Conservation (phyloP, 2,329 filamentous ascomycete species). For the Fusarium albosuccineum region DNA sequence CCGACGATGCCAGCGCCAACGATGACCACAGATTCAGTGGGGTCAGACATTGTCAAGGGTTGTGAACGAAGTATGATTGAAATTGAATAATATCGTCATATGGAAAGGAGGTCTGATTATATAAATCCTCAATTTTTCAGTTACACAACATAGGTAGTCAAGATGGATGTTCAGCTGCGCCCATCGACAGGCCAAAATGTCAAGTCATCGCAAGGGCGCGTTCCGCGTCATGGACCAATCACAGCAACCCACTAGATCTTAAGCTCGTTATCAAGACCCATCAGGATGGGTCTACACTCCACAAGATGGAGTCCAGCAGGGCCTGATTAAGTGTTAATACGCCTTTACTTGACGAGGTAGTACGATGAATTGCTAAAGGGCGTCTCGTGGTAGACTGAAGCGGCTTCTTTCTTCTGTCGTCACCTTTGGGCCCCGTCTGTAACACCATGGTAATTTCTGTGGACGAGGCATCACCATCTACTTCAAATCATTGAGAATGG, state of each 20-base stretch:
- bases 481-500: too few species aligned
- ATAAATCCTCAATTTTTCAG: background rate
- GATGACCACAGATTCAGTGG: conserved; percentile 33
- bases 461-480: too few species aligned
- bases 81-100: background rate
- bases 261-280: background rate
- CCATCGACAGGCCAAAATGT: conserved; percentile 1
- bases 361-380: background rate
- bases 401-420: too few species aligned
- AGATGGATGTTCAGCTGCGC: background rate
- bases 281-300: conserved; percentile 5
- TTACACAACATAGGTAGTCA: too few species aligned
- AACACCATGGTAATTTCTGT: too few species aligned
- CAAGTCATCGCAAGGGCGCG: conserved; percentile 24
- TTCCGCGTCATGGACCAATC: background rate
- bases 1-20: conserved; percentile 39
- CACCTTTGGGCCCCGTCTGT: too few species aligned
- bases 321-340: background rate
- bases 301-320: background rate
- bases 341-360: conserved; percentile 10
- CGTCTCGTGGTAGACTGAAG: background rate
- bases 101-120: background rate
- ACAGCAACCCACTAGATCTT: background rate
- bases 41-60: conserved; percentile 15
- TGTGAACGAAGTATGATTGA: background rate